Conservation (phyloP, 2,329 filamentous ascomycete genomes). For the Alternaria dauci region DNA sequence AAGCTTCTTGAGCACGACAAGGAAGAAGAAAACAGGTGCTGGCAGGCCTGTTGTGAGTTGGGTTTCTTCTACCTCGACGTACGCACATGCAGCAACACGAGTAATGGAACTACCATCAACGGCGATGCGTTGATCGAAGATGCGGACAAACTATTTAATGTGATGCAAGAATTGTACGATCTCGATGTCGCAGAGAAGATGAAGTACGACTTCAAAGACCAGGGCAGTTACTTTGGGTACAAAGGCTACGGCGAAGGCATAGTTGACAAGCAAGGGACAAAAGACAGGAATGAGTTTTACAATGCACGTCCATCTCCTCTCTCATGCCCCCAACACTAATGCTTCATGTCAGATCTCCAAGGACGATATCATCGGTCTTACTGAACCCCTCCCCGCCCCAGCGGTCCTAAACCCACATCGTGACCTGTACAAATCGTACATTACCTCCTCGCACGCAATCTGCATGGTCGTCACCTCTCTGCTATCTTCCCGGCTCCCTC, state of each 20-base stretch:
- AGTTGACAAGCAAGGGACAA: constrained; percentile 59
- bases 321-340: background rate
- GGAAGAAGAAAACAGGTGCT: constrained; percentile 50
- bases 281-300: constrained; percentile 64
- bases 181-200: constrained; percentile 61
- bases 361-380: constrained; percentile 59
- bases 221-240: constrained; percentile 62
- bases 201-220: constrained; percentile 62
- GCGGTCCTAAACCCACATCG: constrained; percentile 51
- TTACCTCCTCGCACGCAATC: constrained; percentile 55
- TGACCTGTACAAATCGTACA: constrained; percentile 54
- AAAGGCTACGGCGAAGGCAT: constrained; percentile 59
- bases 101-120: constrained; percentile 18
- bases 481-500: constrained; percentile 56
- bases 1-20: constrained; percentile 49
- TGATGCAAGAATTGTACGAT: constrained; percentile 59
- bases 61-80: constrained; percentile 68
- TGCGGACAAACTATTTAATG: constrained; percentile 57
- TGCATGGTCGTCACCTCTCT: constrained; percentile 56
- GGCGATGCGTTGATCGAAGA: constrained; percentile 55
- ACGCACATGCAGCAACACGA: constrained; percentile 16
- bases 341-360: constrained; percentile 54
- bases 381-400: constrained; percentile 54
- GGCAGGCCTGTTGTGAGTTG: constrained; percentile 57
- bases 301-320: constrained; percentile 53